phyloP scores from a whole-genome alignment of 2,329 filamentous ascomycete species.

The Alternaria panax region DNA sequence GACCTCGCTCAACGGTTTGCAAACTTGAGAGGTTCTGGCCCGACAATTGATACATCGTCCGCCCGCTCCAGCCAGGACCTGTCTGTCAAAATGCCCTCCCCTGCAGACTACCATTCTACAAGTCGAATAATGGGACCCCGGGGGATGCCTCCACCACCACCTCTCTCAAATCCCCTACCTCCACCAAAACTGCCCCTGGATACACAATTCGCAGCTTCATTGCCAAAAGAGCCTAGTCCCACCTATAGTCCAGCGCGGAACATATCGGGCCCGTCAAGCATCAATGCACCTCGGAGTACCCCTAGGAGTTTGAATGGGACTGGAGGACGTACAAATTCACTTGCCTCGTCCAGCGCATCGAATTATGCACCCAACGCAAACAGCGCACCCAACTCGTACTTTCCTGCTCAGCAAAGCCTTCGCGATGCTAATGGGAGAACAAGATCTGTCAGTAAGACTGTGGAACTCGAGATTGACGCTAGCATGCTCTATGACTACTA shows the following conservation, averaged over 20 bases:
- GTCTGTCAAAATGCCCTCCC: constrained; percentile 53
- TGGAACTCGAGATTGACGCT: constrained; percentile 69
- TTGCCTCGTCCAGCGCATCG: constrained; percentile 51
- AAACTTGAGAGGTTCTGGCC: constrained; percentile 38
- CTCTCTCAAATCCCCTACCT: constrained; percentile 33
- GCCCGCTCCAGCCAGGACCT: constrained; percentile 35
- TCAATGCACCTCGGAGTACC: constrained; percentile 70
- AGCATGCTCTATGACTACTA: constrained; percentile 76
- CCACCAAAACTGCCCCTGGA: constrained; percentile 60
- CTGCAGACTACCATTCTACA: constrained; percentile 47
- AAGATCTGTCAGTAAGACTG: constrained; percentile 60
- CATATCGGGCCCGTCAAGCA: constrained; percentile 69
- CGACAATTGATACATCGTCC: constrained; percentile 32
- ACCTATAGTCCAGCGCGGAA: constrained; percentile 82
- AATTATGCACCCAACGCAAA: constrained; percentile 48
- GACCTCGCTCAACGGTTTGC: constrained; percentile 51
- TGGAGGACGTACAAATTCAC: constrained; percentile 63
- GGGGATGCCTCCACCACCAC: constrained; percentile 58
- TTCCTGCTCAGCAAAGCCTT: constrained; percentile 41
- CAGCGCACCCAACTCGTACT: constrained; percentile 52
- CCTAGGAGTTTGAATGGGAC: constrained; percentile 68
- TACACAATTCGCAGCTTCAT: constrained; percentile 60
- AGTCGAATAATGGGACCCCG: constrained; percentile 58
- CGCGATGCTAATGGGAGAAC: constrained; percentile 34
- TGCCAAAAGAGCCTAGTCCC: constrained; percentile 76